A percentile compares a stretch with the other conserved stretches of the same genome.
Evolutionary conservation across 148 eudicot genomes (phyloP).

Genomic region (Rheum nobile): DNA sequence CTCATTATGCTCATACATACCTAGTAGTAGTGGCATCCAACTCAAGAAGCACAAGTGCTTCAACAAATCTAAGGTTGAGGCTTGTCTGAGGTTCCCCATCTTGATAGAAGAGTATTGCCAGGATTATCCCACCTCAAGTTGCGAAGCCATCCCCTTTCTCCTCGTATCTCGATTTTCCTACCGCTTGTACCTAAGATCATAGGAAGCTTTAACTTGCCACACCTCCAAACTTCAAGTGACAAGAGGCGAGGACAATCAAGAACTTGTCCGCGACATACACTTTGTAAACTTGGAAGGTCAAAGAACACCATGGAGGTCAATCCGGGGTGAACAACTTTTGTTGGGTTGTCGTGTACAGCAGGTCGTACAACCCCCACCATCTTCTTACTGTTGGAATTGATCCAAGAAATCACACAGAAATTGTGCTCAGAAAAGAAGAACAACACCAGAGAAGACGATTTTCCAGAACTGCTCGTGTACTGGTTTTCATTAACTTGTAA

Average conservation of each 20-base stretch:
- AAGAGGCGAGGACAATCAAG: slow-evolving; percentile 17
- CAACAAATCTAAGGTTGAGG: slow-evolving; percentile 11
- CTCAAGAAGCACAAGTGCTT: slow-evolving; percentile 12
- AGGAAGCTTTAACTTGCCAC: slow-evolving; percentile 16
- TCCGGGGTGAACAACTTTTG: slow-evolving; percentile 13
- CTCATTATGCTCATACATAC: not conserved
- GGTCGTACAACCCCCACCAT: slow-evolving; percentile 20
- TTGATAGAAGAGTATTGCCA: not conserved
- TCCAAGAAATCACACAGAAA: no score
- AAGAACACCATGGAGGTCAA: slow-evolving; percentile 8
- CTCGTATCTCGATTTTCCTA: slow-evolving; percentile 16
- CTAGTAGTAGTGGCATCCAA: slow-evolving; percentile 14
- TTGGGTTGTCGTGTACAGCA: slow-evolving; percentile 17
- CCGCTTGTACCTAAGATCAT: slow-evolving; percentile 15
- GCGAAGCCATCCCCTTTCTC: slow-evolving; percentile 16
- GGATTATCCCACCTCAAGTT: slow-evolving; percentile 11
- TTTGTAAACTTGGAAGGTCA: slow-evolving; percentile 18
- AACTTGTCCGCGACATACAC: slow-evolving; percentile 20
- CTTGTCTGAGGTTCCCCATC: slow-evolving; percentile 7
- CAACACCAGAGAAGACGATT: no score
- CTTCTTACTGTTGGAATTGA: no score
- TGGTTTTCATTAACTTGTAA: no score
- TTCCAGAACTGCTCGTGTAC: no score
- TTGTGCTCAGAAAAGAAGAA: no score
- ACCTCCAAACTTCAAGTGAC: slow-evolving; percentile 20